phyloP scores from a whole-genome alignment of 108 stramenopile species.

The Fragilaria radians region DNA sequence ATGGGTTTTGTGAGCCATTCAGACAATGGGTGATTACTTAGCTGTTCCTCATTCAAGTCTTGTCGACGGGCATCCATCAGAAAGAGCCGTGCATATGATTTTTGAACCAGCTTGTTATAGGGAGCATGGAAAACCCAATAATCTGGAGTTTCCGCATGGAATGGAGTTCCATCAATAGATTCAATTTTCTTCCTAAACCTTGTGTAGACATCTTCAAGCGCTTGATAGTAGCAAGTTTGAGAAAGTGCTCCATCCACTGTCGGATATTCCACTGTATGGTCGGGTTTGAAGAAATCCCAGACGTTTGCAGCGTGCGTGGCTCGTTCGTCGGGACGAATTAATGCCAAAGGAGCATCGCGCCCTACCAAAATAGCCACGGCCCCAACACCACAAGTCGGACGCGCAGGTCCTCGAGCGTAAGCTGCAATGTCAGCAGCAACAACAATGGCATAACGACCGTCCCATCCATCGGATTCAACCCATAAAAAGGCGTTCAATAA shows the following conservation, averaged over 20 bases:
- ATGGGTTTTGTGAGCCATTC: constrained; percentile 65
- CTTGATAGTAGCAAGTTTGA: constrained; percentile 92
- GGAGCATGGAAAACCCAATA: constrained; percentile 96
- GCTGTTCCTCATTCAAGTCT: constrained; percentile 22
- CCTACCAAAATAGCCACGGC: constrained; percentile 95
- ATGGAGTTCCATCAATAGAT: constrained; percentile 17
- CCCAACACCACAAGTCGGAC: constrained; percentile 95
- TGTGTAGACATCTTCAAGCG: constrained; percentile 89
- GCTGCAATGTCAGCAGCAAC: constrained; percentile 95
- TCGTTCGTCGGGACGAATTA: constrained; percentile 63
- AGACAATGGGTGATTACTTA: constrained; percentile 20
- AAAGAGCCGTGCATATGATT: constrained; percentile 85
- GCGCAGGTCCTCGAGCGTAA: constrained; percentile 88
- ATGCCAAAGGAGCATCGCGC: constrained; percentile 82
- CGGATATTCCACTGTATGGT: constrained; percentile 91
- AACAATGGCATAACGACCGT: constrained; percentile 95
- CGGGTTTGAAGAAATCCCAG: constrained; percentile 99
- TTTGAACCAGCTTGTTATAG: constrained; percentile 98
- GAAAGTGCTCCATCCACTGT: constrained; percentile 90
- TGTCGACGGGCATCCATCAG: constrained; percentile 76
- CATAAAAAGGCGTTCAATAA: constrained; percentile 91
- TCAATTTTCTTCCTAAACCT: constrained; percentile 71
- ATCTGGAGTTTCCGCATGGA: constrained; percentile 65
- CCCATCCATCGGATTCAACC: constrained; percentile 88
- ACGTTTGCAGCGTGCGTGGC: constrained; percentile 88